Evolutionary conservation across 2,329 filamentous ascomycete genomes (phyloP).

Genomic region (Helotiales sp.): DNA sequence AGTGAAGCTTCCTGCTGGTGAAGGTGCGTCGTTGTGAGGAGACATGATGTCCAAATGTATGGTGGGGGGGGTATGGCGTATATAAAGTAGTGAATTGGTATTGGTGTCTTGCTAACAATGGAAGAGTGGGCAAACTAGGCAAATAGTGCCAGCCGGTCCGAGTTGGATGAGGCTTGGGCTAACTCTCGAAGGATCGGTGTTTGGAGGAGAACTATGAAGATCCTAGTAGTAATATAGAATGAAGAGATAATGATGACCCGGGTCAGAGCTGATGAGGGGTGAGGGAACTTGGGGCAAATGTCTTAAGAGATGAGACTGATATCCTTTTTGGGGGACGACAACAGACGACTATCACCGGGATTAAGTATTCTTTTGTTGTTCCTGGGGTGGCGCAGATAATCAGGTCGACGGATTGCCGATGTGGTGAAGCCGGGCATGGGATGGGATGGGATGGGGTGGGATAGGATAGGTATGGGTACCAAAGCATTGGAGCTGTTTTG

Average conservation of each 20-base stretch:
- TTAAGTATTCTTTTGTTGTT: slow-evolving; percentile 34
- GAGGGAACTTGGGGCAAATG: slow-evolving; percentile 5
- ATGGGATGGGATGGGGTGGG: too few species aligned
- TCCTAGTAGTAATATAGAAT: slow-evolving; percentile 8
- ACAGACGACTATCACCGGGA: slow-evolving; percentile 12
- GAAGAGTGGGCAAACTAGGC: slow-evolving; percentile 9
- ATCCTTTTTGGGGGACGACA: slow-evolving; percentile 7
- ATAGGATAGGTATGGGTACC: not conserved
- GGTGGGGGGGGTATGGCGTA: slow-evolving; percentile 3
- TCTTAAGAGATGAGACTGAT: slow-evolving; percentile 12
- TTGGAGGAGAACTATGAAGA: slow-evolving; percentile 11
- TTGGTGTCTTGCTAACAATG: slow-evolving; percentile 3
- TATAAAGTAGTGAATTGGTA: slow-evolving; percentile 15
- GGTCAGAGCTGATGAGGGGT: slow-evolving; percentile 1
- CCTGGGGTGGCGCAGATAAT: slow-evolving; percentile 33
- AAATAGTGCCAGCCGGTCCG: slow-evolving; percentile 5
- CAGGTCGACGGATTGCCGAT: slow-evolving; percentile 11
- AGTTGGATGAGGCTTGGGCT: slow-evolving; percentile 7
- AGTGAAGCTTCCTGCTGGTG: slow-evolving; percentile 53
- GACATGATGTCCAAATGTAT: slow-evolving; percentile 46
- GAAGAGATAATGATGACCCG: not conserved
- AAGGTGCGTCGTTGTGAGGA: slow-evolving; percentile 54
- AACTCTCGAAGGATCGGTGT: not conserved
- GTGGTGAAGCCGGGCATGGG: slow-evolving; percentile 1
- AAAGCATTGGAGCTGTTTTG: slow-evolving; percentile 1